phyloP scores from a whole-genome alignment of 805 yeast species.

The Phaffomyces opuntiae region DNA sequence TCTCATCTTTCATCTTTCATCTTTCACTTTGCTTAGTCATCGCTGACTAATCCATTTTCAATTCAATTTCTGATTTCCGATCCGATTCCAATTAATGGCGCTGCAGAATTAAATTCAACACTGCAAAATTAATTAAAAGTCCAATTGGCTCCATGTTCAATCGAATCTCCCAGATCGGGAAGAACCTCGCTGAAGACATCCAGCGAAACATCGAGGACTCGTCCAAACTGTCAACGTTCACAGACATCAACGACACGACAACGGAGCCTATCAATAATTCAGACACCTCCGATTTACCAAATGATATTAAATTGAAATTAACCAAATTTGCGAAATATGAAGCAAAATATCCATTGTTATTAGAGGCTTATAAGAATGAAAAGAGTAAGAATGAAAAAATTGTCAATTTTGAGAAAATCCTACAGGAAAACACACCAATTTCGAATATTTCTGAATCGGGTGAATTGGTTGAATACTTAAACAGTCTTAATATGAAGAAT shows the following conservation, averaged over 20 bases:
- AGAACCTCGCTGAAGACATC: constrained; percentile 57
- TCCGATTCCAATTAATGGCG: no score
- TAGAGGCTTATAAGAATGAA: constrained; percentile 81
- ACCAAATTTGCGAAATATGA: constrained; percentile 81
- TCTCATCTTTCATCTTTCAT: no score
- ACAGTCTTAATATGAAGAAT: constrained; percentile 53
- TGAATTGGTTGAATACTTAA: constrained; percentile 60
- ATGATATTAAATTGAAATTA: constrained; percentile 53
- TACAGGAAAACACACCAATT: constrained; percentile 78
- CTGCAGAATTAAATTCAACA: no score
- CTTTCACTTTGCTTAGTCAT: no score
- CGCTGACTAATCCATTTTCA: no score
- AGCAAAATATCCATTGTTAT: constrained; percentile 76
- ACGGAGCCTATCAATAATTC: no score
- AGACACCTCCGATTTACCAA: constrained; percentile 31
- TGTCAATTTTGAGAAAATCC: constrained; percentile 54
- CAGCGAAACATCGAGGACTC: constrained; percentile 30
- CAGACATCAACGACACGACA: no score
- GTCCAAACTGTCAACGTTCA: background rate
- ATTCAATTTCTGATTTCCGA: no score
- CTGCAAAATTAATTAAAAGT: no score
- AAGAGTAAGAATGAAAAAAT: constrained; percentile 59
- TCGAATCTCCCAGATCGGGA: constrained; percentile 51
- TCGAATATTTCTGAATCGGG: constrained; percentile 68
- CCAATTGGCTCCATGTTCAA: constrained; percentile 8